A percentile compares a stretch with the other conserved stretches of the same genome.
These are phyloP conservation scores for Agaricus blazei DNA, from an alignment of 768 basidiomycete species.

Conservation along the genomic window DNA sequence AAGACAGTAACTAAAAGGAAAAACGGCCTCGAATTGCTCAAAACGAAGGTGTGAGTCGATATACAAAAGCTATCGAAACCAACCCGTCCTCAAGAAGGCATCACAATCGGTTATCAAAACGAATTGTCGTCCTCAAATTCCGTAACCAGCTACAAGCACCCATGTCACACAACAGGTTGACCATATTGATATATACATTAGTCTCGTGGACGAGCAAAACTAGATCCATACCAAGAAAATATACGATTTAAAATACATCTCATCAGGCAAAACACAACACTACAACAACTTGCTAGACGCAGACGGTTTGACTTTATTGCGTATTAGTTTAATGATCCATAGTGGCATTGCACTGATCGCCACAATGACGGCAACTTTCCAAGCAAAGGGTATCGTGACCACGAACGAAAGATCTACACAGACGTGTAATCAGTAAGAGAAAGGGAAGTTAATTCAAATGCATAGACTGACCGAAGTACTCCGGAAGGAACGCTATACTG, in stretches of 20 bases:
- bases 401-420: slow-evolving; percentile 85
- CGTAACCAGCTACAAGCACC: too few relatives aligned
- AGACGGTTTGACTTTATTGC: slow-evolving; percentile 84
- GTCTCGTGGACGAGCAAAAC: neutral
- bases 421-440: neutral
- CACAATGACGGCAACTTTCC: slow-evolving; percentile 95
- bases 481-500: slow-evolving; percentile 90
- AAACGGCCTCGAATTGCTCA: too few relatives aligned
- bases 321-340: slow-evolving; percentile 85
- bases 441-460: neutral
- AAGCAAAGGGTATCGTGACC: slow-evolving; percentile 78
- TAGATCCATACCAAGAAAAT: neutral
- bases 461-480: slow-evolving; percentile 82
- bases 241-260: neutral
- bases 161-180: too few relatives aligned
- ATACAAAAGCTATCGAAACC: too few relatives aligned
- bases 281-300: slow-evolving; percentile 88
- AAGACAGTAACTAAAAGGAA: too few relatives aligned
- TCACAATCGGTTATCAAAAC: too few relatives aligned
- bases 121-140: too few relatives aligned
- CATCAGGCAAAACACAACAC: neutral
- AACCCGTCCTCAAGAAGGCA: too few relatives aligned
- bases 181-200: neutral
- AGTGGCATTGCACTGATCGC: slow-evolving; percentile 90
- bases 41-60: too few relatives aligned